These are phyloP conservation scores for Amaranthus palmeri DNA, from an alignment of 148 eudicot species.

Conservation along the genomic window DNA sequence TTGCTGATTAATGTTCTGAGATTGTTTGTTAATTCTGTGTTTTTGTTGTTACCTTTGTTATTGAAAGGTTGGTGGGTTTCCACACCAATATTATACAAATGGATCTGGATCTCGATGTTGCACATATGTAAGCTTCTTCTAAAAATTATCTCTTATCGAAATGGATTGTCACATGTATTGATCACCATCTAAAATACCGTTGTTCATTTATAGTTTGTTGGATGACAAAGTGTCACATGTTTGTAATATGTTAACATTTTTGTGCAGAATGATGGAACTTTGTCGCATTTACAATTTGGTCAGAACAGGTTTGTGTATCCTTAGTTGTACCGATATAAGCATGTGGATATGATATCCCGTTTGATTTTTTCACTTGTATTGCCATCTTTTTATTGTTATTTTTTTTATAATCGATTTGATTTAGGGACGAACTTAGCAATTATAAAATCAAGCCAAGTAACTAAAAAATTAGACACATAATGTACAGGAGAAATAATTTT, in stretches of 20 bases:
- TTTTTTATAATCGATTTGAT: background rate
- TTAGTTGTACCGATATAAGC: background rate
- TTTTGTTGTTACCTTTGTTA: slow-evolving; percentile 3
- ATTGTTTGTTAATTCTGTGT: background rate
- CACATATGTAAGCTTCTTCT: slow-evolving; percentile 46
- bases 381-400: background rate
- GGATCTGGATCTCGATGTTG: slow-evolving; percentile 48
- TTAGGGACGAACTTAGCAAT: background rate
- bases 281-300: slow-evolving; percentile 12
- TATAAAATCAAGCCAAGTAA: too few species aligned
- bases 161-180: too few species aligned
- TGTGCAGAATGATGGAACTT: slow-evolving; percentile 24
- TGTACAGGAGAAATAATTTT: too few species aligned
- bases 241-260: background rate
- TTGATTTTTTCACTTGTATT: background rate
- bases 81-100: slow-evolving; percentile 52
- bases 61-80: slow-evolving; percentile 51
- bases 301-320: slow-evolving; percentile 18
- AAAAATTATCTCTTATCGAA: too few species aligned
- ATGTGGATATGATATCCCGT: background rate
- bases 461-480: too few species aligned
- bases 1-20: background rate
- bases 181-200: too few species aligned
- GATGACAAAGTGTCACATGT: background rate
- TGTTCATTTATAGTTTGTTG: background rate